Evolutionary conservation across 345 rosid species (phyloP).

Genomic region (Cardamine occulta): DNA sequence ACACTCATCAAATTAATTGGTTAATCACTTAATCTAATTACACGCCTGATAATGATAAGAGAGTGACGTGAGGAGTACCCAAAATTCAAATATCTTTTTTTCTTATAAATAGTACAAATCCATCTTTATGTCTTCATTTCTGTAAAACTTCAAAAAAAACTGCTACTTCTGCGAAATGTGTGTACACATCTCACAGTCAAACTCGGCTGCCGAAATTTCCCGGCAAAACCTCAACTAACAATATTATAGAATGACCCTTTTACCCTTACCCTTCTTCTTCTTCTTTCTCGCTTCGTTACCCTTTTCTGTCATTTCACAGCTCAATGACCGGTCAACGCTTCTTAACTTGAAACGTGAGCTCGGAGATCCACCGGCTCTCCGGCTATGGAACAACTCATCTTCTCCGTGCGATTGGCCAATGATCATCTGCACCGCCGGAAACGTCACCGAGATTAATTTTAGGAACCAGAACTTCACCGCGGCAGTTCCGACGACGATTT

Average conservation of each 20-base stretch:
- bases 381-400: constrained; percentile 61
- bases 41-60: background rate
- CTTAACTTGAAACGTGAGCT: constrained; percentile 56
- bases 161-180: background rate
- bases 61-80: background rate
- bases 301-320: constrained; percentile 55
- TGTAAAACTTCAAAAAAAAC: background rate
- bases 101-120: background rate
- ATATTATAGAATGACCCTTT: constrained; percentile 43
- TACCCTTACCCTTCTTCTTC: background rate
- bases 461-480: constrained; percentile 42
- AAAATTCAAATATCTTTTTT: background rate
- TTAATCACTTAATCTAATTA: background rate
- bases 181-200: constrained; percentile 6
- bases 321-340: constrained; percentile 55
- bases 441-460: constrained; percentile 57
- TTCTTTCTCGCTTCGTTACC: constrained; percentile 49
- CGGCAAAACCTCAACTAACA: constrained; percentile 35
- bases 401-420: constrained; percentile 70
- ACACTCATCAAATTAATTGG: background rate
- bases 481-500: constrained; percentile 58
- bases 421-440: constrained; percentile 51
- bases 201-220: constrained; percentile 22
- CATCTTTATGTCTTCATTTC: background rate
- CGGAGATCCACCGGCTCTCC: constrained; percentile 63